Evolutionary conservation across 2,329 filamentous ascomycete species (phyloP).

Genomic region (Dactylellina drechsleri): DNA sequence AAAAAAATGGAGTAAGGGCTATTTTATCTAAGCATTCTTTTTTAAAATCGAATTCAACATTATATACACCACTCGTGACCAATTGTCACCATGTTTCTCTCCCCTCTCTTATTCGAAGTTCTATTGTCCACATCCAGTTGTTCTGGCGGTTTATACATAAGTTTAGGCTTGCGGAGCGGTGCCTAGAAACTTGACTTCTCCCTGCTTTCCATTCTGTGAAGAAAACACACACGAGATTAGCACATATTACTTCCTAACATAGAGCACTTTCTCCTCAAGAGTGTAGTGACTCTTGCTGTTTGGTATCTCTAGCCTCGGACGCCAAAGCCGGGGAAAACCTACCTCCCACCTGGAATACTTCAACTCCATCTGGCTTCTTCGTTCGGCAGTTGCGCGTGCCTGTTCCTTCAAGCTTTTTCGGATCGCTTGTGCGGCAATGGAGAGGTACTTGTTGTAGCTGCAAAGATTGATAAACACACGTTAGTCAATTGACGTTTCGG

Average conservation of each 20-base stretch:
- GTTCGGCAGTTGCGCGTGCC: conserved; percentile 85
- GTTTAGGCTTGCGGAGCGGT: conserved; percentile 9
- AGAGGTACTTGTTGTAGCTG: conserved; percentile 99
- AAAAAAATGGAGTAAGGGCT: too few species aligned
- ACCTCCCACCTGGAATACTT: conserved; percentile 96
- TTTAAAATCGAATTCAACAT: conserved; percentile 29
- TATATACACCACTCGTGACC: conserved; percentile 22
- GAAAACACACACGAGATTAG: conserved; percentile 41
- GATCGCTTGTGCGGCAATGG: conserved; percentile 91
- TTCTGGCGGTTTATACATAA: not conserved
- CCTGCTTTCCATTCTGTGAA: conserved; percentile 91
- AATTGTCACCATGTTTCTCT: not conserved
- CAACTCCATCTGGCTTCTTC: conserved; percentile 87
- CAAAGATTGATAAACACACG: conserved; percentile 21
- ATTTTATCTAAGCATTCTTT: not conserved
- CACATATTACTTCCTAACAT: conserved; percentile 59
- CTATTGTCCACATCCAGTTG: not conserved
- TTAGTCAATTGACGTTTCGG: conserved; percentile 34
- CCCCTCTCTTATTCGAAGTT: not conserved
- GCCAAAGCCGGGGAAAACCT: conserved; percentile 64
- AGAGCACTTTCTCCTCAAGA: not conserved
- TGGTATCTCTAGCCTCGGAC: too few species aligned
- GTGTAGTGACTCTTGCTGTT: too few species aligned
- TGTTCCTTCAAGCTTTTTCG: conserved; percentile 98
- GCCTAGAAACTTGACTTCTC: conserved; percentile 79